These are phyloP conservation scores for Candida glucosophila DNA, from an alignment of 1,139 yeast genomes.

Conservation along the genomic window DNA sequence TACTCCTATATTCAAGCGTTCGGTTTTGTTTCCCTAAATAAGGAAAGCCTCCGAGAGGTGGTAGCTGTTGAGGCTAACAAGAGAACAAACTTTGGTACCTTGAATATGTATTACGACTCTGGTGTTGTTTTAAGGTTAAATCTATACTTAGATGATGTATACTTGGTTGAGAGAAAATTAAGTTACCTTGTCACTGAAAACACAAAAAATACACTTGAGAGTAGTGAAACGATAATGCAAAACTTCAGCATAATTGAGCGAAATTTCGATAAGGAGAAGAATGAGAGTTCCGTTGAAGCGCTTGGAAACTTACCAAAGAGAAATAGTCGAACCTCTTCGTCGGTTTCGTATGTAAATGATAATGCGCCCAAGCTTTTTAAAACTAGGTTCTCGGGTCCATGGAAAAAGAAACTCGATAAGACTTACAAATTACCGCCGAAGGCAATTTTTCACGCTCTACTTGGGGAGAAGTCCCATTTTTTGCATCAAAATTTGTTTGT, in stretches of 20 bases:
- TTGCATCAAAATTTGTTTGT: too few relatives aligned
- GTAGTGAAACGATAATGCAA: conserved; percentile 20
- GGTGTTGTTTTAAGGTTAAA: conserved; percentile 53
- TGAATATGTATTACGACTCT: conserved; percentile 50
- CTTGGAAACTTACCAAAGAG: too few relatives aligned
- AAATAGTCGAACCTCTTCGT: conserved; percentile 10
- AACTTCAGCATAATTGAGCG: conserved; percentile 21
- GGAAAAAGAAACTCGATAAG: conserved; percentile 9
- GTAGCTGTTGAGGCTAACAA: conserved; percentile 50
- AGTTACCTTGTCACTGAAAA: conserved; percentile 42
- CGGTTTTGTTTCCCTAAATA: conserved; percentile 67
- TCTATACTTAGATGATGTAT: conserved; percentile 59
- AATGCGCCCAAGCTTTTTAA: conserved; percentile 4
- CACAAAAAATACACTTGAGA: conserved; percentile 35
- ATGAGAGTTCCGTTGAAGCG: too few relatives aligned
- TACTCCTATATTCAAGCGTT: conserved; percentile 65
- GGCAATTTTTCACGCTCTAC: conserved; percentile 71
- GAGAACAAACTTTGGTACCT: conserved; percentile 45
- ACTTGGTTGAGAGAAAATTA: conserved; percentile 38
- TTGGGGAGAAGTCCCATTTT: conserved; percentile 65
- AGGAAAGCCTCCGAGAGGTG: conserved; percentile 41
- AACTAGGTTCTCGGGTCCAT: conserved; percentile 11
- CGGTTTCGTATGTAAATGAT: conserved; percentile 1
- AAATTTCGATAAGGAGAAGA: too few relatives aligned
- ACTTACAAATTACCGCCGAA: conserved; percentile 62